Base-by-base conservation (phyloP, 164 flowering plant species). In the Magnolia kwangsiensis region DNA sequence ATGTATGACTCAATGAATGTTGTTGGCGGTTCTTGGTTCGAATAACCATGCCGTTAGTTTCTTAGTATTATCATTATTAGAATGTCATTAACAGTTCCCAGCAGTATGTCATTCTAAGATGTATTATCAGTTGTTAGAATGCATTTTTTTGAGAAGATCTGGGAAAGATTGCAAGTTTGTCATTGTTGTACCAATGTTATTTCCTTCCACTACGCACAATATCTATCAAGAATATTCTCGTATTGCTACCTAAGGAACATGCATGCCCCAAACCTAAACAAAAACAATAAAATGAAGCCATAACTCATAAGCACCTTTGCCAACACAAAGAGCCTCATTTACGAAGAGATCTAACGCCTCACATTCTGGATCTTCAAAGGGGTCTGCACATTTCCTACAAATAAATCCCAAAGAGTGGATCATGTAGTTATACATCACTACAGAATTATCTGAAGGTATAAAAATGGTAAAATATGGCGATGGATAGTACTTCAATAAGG, bases 301-400 rank as follows among this genome's bases (percentile, higher is more conserved):
- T 50, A 3, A 55, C 18, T 11, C 61, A 55, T 7, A 3, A 55
- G 75, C 82, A 96, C 99, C 96, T 92, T 85, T 87, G 55, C 99
- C 99, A 81, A 85, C 79, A 82, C 99, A 96, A 66, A 87, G 82
- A 84, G 85, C 80, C 83, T 90, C 92, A 80, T 96, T 92, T 72
- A 96, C 90, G 71, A 96, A 96, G 51, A 96, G 9, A 85, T 96
- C 93, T 77, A 83, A 76, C 55, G 99, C 99, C 80, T 92, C 98
- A 78, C 94, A 92, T 82, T 96, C 98, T 51, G 99, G 99, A 37
- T 86, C 81, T 19, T 96, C 99, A 82, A 96, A 96, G 24, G 98
- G 97, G 87, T 96, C 98, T 72, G 88, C 65, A 79, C 88, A 86
- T 81, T 96, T 98, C 68, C 97, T 92, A 67, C 80, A 84, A 51